Conservation (phyloP, 2,329 filamentous ascomycete species). For the Emmonsiellopsis sp. region DNA sequence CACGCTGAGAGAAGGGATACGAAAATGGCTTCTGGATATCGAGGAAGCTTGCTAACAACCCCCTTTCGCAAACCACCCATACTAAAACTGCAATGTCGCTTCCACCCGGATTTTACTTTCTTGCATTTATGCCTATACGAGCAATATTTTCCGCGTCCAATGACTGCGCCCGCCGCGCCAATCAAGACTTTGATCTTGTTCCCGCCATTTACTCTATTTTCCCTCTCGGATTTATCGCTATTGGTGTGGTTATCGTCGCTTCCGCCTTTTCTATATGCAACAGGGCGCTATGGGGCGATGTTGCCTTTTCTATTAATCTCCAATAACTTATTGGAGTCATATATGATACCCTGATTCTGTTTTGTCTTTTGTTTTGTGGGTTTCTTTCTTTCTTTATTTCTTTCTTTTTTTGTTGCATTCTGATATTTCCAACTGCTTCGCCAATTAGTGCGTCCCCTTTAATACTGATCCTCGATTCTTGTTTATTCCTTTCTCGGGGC, state of each 20-base stretch:
- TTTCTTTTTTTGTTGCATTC: neutral
- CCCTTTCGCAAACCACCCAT: too few relatives aligned
- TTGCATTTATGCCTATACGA: neutral
- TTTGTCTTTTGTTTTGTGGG: neutral
- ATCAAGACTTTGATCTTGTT: neutral
- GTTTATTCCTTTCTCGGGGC: neutral
- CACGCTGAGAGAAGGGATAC: slow-evolving; percentile 46
- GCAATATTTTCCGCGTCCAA: neutral
- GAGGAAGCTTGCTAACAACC: slow-evolving; percentile 32
- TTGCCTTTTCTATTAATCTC: neutral
- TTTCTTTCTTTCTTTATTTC: neutral
- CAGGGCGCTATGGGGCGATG: neutral
- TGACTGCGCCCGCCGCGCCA: neutral
- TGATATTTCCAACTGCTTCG: too few relatives aligned
- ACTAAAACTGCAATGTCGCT: too few relatives aligned
- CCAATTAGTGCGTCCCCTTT: too few relatives aligned
- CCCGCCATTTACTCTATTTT: neutral
- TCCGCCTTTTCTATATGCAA: neutral
- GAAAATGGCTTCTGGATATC: slow-evolving; percentile 45
- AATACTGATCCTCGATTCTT: neutral
- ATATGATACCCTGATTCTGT: neutral
- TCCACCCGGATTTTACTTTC: neutral
- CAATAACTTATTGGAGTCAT: neutral
- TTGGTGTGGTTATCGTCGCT: neutral
- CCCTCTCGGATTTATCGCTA: neutral